Conservation (phyloP, 2,329 filamentous ascomycete genomes). For the Pseudopithomyces chartarum region DNA sequence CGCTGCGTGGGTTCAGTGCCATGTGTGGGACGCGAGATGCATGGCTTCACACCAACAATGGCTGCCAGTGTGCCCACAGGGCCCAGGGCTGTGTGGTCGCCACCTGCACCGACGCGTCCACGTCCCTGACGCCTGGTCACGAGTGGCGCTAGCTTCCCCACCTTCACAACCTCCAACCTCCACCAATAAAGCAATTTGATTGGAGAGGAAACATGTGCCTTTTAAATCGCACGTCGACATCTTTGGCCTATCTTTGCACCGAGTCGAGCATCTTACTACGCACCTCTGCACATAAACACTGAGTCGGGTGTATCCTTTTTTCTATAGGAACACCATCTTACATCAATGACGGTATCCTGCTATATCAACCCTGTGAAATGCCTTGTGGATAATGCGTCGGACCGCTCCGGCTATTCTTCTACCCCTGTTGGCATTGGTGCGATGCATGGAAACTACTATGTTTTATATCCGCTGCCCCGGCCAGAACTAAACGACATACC, state of each 20-base stretch:
- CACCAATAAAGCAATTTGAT: too few relatives aligned
- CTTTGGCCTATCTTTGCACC: too few relatives aligned
- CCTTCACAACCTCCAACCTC: too few relatives aligned
- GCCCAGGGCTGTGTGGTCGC: too few relatives aligned
- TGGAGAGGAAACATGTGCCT: too few relatives aligned
- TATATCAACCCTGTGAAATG: too few relatives aligned
- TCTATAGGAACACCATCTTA: too few relatives aligned
- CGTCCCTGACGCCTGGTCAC: conserved; percentile 15
- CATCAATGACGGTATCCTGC: too few relatives aligned
- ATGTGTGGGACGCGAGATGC: conserved; percentile 22
- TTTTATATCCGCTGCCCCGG: conserved; percentile 16
- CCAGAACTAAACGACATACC: neutral
- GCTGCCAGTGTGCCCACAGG: neutral
- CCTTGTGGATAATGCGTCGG: neutral
- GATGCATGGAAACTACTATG: conserved; percentile 6
- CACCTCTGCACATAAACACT: too few relatives aligned
- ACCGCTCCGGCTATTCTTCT: conserved; percentile 1
- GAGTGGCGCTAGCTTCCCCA: neutral
- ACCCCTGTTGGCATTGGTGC: neutral
- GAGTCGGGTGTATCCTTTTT: too few relatives aligned
- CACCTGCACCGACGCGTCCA: neutral
- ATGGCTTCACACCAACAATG: neutral
- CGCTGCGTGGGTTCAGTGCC: conserved; percentile 46
- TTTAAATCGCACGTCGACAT: too few relatives aligned
- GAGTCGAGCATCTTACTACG: too few relatives aligned